Base-by-base conservation (phyloP, 768 basidiomycete genomes). In the Albatrellus ellisii region DNA sequence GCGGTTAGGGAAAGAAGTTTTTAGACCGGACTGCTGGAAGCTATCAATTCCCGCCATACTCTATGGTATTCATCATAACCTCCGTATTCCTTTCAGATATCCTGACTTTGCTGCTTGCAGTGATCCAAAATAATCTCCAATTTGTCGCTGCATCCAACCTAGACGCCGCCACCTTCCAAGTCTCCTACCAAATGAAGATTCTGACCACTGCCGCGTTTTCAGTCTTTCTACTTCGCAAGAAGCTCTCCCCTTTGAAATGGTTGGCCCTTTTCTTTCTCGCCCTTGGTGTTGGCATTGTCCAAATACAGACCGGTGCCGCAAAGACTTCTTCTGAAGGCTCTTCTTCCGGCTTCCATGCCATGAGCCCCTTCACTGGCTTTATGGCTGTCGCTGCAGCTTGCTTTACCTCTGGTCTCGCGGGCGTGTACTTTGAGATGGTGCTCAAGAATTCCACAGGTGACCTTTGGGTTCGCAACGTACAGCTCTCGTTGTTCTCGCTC, bases 361-460 rank as follows among this genome's bases (percentile, higher is more conserved):
- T 95, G 88, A 72, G 79, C 47, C 76, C 80, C 7, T 57, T 82
- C 46, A 88, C 77, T 47, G 94, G 94, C 0, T 92, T 98, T 62
- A 55, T 84, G 36, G 94, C 94, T 1, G 92, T 98, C 39, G 70
- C 76, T 6, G 75, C 80, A 11, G 91, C 94, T 0, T 98, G 94
- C 65, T 77, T 94, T 57, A 95, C 92, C 0, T 94, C 90, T 0
- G 94, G 94, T 20, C 75, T 98, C 34, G 92, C 92, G 0, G 92
- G 92, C 5, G 92, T 97, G 21, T 98, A 98, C 64, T 98, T 98
- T 52, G 94, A 98, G 64, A 91, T 94, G 84, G 90, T 91, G 26
- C 67, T 92, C 50, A 98, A 94, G 65, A 80, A 82, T 52, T 84
- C 86, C 2, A 79, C 79, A 51, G 72, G 79, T 3, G 89, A 95